Conservation (phyloP, 352 stramenopile genomes). For the Globisporangium ultimum region DNA sequence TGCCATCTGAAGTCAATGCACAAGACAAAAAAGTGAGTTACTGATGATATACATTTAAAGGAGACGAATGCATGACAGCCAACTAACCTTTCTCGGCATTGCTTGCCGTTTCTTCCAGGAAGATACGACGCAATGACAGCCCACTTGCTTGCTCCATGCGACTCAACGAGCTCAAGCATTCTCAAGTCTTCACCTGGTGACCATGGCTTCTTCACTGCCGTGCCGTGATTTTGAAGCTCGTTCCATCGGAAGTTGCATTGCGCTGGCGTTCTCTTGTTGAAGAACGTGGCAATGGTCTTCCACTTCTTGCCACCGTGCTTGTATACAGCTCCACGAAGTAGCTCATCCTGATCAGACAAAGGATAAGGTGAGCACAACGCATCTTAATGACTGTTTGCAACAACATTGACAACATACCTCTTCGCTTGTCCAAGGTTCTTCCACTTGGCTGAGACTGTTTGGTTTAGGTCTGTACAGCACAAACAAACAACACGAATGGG, state of each 20-base stretch:
- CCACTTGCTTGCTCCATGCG: slow-evolving; percentile 67
- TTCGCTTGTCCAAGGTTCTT: slow-evolving; percentile 12
- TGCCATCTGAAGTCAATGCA: slow-evolving; percentile 54
- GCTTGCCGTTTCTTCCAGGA: slow-evolving; percentile 81
- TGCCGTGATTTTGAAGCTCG: slow-evolving; percentile 60
- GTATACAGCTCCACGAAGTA: slow-evolving; percentile 64
- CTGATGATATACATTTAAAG: neutral
- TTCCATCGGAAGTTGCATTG: slow-evolving; percentile 74
- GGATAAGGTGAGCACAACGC: neutral
- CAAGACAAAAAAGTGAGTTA: neutral
- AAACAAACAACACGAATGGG: neutral
- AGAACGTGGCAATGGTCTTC: slow-evolving; percentile 58
- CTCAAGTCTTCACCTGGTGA: slow-evolving; percentile 49
- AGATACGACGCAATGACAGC: slow-evolving; percentile 83
- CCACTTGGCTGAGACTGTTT: slow-evolving; percentile 1
- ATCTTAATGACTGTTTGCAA: neutral
- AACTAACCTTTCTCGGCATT: slow-evolving; percentile 76
- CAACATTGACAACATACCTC: slow-evolving; percentile 6
- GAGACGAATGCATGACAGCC: neutral
- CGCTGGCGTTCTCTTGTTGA: slow-evolving; percentile 36
- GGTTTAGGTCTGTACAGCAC: neutral
- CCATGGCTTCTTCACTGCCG: slow-evolving; percentile 68
- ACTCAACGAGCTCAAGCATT: slow-evolving; percentile 59
- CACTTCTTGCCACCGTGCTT: slow-evolving; percentile 79
- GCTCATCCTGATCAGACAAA: slow-evolving; percentile 41